Base-by-base conservation (phyloP, 306 rosid species). In the Gillenia trifoliata region DNA sequence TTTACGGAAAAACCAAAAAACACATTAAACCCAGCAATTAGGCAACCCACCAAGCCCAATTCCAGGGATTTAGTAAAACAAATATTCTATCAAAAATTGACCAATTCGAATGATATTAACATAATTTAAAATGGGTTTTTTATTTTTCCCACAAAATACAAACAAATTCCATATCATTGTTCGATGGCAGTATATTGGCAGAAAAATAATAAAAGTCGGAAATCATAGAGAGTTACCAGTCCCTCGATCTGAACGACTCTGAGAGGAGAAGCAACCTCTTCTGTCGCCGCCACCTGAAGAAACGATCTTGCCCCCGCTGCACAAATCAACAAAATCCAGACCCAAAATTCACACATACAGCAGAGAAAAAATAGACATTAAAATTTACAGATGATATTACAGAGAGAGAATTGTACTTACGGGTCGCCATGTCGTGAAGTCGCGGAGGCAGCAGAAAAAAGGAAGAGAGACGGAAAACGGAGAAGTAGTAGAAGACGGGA, bases 201-300 rank as follows among this genome's bases (percentile, higher is more conserved):
- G 11, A 47, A n/a, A 28, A 20, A 31, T 19, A 33, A 25, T 0
- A 11, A 20, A 75, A 25, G 47, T 16, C 11, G 11, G 45, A 16
- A 70, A 2, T 4, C 8, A 38, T 6, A 13, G 50, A 30, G 7
- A 66, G 3, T 69, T 86, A 91, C 97, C 98, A 94, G 73, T 36
- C 98, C 98, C 64, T 94, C 98, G 31, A 94, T 94, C 95, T 91
- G 98, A 65, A 94, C 92, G 15, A 90, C 95, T 76, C 95, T 79
- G 49, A 94, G 98, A 78, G 97, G 93, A 7, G 98, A 68, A 3
- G 92, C 90, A 56, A 78, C 93, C 82, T 94, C 98, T 80, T 94
- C 98, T 4, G 97, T 90, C 1, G 96, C 91, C 0, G 91, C 98
- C 8, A 86, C 98, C 82, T 94, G 97, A 47, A 90, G 88, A 75